Evolutionary conservation across 768 basidiomycete genomes (phyloP), one percentile per base, ranked within the genome.

Genomic region (Tulasnella sp.): DNA sequence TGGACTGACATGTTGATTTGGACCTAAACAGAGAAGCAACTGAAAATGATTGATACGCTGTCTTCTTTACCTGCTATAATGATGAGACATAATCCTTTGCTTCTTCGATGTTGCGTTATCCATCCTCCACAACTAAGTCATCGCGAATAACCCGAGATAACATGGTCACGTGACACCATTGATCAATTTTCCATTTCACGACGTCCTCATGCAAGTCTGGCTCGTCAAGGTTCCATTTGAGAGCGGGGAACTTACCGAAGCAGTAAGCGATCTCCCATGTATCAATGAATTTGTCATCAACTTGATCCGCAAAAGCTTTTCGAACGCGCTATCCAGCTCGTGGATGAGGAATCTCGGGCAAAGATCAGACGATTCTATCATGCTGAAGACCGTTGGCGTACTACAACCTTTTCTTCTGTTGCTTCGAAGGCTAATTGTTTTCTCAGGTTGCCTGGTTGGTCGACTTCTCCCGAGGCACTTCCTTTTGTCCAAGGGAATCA

Each of bases 331-430:
- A 70, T 90, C 24, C 60, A 61, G 6, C 66, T 73, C 43, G 65
- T 90, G 37, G 82, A 87, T 60, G 53, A 66, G 7, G 71, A 72
- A 20, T 76, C 79, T 37, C 69, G 66, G 52, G 58, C 70, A 35
- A 74, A 75, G 42, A 75, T 89, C 60, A 69, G 71, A 56, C 72
- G 71, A 51, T 90, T 82, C 60, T 78, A 76, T 63, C 76, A 73
- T 55, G 75, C 79, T 41, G 76, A 78, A 58, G 87, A 90, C 61
- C 75, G 82, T 19, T 84, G 81, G 66, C 71, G 87, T 88, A 63
- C 63, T 77, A 41, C 22, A 4, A 24, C 24, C 8, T 20, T 40
- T 15, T 16, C 13, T 24, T 20, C 31, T 22, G 22, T 55, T 19
- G 31, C 25, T 19, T 27, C 37, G 12, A 13, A 5, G 27, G 37